Percentiles rank a stretch among this genome's conserved stretches.
These are phyloP conservation scores for Nitzschia palea DNA, from an alignment of 108 stramenopile genomes.

Conservation along the genomic window DNA sequence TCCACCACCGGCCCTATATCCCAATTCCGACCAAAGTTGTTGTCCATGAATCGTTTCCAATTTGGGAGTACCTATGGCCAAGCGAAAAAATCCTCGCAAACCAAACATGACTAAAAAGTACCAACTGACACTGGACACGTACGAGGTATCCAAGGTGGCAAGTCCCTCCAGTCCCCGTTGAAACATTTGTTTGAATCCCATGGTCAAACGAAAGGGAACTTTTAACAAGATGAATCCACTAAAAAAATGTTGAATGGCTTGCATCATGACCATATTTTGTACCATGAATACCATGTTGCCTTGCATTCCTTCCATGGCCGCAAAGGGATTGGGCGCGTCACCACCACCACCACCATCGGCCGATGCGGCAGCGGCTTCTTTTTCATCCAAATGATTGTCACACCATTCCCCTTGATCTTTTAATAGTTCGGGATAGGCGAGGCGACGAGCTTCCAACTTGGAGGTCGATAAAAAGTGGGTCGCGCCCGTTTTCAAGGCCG, in stretches of 20 bases:
- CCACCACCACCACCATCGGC: slow-evolving; percentile 43
- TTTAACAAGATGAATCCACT: slow-evolving; percentile 92
- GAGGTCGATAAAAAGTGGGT: slow-evolving; percentile 49
- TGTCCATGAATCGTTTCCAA: slow-evolving; percentile 60
- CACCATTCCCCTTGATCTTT: slow-evolving; percentile 44
- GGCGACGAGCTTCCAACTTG: slow-evolving; percentile 49
- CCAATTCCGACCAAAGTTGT: slow-evolving; percentile 52
- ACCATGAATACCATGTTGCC: slow-evolving; percentile 96
- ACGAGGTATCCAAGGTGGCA: slow-evolving; percentile 89
- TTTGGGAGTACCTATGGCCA: slow-evolving; percentile 88
- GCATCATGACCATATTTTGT: slow-evolving; percentile 99
- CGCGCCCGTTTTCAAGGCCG: slow-evolving; percentile 43
- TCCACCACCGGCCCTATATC: slow-evolving; percentile 36
- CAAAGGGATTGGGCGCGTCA: slow-evolving; percentile 45
- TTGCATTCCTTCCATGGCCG: slow-evolving; percentile 65
- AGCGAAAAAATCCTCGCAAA: slow-evolving; percentile 84
- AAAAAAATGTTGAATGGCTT: slow-evolving; percentile 95
- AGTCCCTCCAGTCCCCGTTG: slow-evolving; percentile 91
- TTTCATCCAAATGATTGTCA: slow-evolving; percentile 35
- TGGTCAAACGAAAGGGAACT: slow-evolving; percentile 94
- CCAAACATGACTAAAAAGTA: slow-evolving; percentile 99
- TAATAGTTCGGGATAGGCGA: slow-evolving; percentile 29
- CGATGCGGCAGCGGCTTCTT: slow-evolving; percentile 26
- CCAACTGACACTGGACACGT: slow-evolving; percentile 92
- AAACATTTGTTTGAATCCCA: slow-evolving; percentile 97